Evolutionary conservation across 306 rosid species (phyloP), one percentile per base, ranked within the genome.

Genomic region (Chamaecrista fasciculata): DNA sequence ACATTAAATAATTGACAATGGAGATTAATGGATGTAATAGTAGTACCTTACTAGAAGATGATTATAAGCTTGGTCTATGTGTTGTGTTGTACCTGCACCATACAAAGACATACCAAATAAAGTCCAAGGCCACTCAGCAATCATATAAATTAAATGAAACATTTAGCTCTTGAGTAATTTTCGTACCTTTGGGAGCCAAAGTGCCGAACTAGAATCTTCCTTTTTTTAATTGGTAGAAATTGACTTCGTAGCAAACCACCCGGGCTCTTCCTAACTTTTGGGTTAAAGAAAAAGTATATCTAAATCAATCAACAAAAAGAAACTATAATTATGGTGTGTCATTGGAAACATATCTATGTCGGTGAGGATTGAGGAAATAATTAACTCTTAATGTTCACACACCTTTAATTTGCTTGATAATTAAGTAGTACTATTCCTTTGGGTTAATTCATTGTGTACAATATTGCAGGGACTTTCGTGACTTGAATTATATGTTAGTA

Each of bases 21-120:
- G 47, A 52, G 21, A 74, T 11, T n/a, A 44, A 43, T 43, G 19
- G 48, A 43, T 43, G 48, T 15, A 43, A 31, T 16, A 58, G 43
- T 33, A 58, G 0, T 31, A 70, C 53, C 71, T 43, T 43, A 52
- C 9, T 33, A 31, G 48, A 6, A n/a, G n/a, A n/a, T n/a, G n/a
- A n/a, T n/a, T n/a, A n/a, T n/a, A n/a, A n/a, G n/a, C n/a, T n/a
- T n/a, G n/a, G n/a, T n/a, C n/a, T n/a, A n/a, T n/a, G n/a, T n/a
- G n/a, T n/a, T n/a, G n/a, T 29, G 29, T 57, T 6, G 11, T 40
- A 77, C 73, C 81, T 10, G 24, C 63, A n/a, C 63, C 48, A 36
- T 70, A 34, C 49, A 58, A 47, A 56, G 61, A 46, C 62, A 18
- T n/a, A 64, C n/a, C n/a, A n/a, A n/a, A n/a, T n/a, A n/a, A n/a